These are phyloP conservation scores for Phalaenopsis equestris DNA, from an alignment of 106 monocot species.

Conservation along the genomic window DNA sequence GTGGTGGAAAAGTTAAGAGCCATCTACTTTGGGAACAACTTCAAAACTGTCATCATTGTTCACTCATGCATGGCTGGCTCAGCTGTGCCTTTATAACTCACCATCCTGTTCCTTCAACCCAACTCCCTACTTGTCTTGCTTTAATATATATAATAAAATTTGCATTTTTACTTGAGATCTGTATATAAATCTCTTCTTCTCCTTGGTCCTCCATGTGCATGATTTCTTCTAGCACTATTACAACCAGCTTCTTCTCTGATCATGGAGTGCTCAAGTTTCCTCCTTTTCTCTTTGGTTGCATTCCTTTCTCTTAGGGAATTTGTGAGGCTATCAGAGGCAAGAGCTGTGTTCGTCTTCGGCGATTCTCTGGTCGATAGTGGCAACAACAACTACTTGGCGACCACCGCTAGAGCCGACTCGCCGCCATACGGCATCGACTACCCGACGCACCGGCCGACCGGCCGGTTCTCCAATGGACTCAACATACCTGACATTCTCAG, in stretches of 20 bases:
- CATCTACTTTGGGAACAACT: too few relatives aligned
- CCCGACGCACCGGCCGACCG: constrained; percentile 51
- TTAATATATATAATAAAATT: too few relatives aligned
- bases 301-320: constrained; percentile 7
- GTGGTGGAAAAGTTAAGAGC: too few relatives aligned
- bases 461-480: constrained; percentile 83
- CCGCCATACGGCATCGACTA: constrained; percentile 79
- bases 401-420: constrained; percentile 71
- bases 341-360: constrained; percentile 83
- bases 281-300: constrained; percentile 9
- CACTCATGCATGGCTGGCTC: constrained; percentile 2
- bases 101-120: too few relatives aligned
- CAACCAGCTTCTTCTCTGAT: not conserved
- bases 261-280: constrained; percentile 7
- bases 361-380: constrained; percentile 89
- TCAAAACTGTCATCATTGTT: not conserved
- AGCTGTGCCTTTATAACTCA: not conserved
- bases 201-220: not conserved
- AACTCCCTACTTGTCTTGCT: too few relatives aligned
- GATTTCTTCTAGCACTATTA: not conserved
- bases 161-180: not conserved
- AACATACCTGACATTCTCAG: constrained; percentile 86
- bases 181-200: constrained; percentile 9
- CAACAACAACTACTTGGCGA: constrained; percentile 77
- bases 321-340: constrained; percentile 14